Evolutionary conservation across 768 basidiomycete species (phyloP).

Genomic region (Boletus bicolor): DNA sequence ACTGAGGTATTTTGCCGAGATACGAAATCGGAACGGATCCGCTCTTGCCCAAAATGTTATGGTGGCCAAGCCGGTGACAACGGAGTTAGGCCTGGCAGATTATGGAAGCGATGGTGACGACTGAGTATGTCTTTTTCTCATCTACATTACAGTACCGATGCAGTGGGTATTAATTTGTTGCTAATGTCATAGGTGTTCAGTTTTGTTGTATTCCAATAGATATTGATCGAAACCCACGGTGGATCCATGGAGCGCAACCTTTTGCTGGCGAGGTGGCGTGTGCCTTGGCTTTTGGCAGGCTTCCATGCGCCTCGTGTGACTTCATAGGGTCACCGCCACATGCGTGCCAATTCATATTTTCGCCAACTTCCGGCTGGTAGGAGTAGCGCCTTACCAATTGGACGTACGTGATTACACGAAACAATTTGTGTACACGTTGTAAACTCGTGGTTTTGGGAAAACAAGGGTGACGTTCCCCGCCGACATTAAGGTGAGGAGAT

Average conservation of each 20-base stretch:
- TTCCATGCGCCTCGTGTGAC: constrained; percentile 19
- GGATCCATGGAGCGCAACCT: not conserved
- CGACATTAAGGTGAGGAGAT: not conserved
- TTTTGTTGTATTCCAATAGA: constrained; percentile 2
- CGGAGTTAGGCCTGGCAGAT: constrained; percentile 61
- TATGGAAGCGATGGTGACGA: constrained; percentile 79
- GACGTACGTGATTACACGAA: constrained; percentile 15
- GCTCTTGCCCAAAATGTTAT: constrained; percentile 18
- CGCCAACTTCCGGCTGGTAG: not conserved
- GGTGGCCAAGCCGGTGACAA: constrained; percentile 29
- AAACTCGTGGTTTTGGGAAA: constrained; percentile 4
- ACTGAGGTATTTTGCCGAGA: constrained; percentile 86
- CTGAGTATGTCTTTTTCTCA: constrained; percentile 14
- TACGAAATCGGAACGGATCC: constrained; percentile 63
- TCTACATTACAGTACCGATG: not conserved
- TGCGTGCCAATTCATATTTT: not conserved
- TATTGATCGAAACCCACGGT: not conserved
- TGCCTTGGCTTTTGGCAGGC: constrained; percentile 23
- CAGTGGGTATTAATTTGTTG: constrained; percentile 3
- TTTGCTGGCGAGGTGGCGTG: constrained; percentile 12
- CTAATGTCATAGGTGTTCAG: not conserved
- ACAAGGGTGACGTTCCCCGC: not conserved
- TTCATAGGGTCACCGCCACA: constrained; percentile 29
- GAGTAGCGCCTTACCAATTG: constrained; percentile 2
- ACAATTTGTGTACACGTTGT: constrained; percentile 19